Evolutionary conservation across 1,284 basidiomycete genomes (phyloP), one percentile per base, ranked within the genome.

Genomic region (Coriolopsis trogii): DNA sequence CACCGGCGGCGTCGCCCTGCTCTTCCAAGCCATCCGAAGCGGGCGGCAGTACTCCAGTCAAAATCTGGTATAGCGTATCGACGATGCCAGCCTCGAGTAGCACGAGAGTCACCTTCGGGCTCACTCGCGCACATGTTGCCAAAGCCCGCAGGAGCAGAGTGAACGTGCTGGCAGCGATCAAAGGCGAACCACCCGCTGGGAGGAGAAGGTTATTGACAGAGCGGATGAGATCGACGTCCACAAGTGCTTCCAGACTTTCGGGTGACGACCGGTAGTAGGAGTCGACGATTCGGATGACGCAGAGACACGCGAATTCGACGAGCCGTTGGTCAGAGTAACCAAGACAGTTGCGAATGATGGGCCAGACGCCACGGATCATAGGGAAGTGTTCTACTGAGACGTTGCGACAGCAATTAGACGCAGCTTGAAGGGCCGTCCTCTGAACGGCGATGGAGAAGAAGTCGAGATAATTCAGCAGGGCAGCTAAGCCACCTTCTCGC

Each of bases 361-460:
- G 87, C 84, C 95, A 95, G 36, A 93, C 91, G 44, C 89, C 89
- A 42, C 81, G 84, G 63, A 97, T 87, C 85, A 93, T 93, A 33
- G 82, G 68, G 70, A 94, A 95, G 66, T 91, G 85, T 53, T 97
- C 95, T 37, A 86, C 69, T 6, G 92, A 88, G 44, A 96, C 82
- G 66, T 93, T 93, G 45, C 93, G 85, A 69, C 95, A 97, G 64
- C 95, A 98, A 64, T 97, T 97, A 26, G 95, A 89, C 4, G 94
- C 94, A 16, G 95, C 94, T 61, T 95, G 94, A n/a, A 98, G 78
- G 16, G 95, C 95, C 0, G 93, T 97, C 47, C 95, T 84, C 69
- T 98, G 95, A 7, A 97, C 94, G 40, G 94, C 92, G 60, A 95
- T 97, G 10, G 93, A 95, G 73, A 98, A 97, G 75, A 98, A 98